Evolutionary conservation across 192 early-diverging fungal species (phyloP).

Genomic region (Entomortierella lignicola): DNA sequence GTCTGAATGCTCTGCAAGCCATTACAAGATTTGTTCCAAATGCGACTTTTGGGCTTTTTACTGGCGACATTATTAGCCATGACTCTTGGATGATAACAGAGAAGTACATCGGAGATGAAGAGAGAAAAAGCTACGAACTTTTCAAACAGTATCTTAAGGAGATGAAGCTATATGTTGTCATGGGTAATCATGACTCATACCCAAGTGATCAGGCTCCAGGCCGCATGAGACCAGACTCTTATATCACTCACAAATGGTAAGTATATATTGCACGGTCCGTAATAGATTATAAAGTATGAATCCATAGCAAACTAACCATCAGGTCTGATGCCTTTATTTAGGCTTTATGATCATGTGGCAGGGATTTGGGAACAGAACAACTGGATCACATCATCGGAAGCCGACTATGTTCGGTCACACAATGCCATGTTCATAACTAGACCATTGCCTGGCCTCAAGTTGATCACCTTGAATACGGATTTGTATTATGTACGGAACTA

Average conservation of each 20-base stretch:
- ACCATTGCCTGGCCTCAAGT: conserved; percentile 55
- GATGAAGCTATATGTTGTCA: conserved; percentile 56
- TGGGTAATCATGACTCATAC: conserved; percentile 67
- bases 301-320: no score
- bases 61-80: conserved; percentile 68
- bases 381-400: conserved; percentile 56
- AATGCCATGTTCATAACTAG: conserved; percentile 60
- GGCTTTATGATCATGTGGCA: conserved; percentile 61
- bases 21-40: conserved; percentile 53
- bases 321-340: not conserved
- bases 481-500: conserved; percentile 65
- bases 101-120: conserved; percentile 33
- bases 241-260: conserved; percentile 48
- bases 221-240: conserved; percentile 4
- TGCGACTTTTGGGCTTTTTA: conserved; percentile 62
- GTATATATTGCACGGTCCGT: no score
- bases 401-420: conserved; percentile 44
- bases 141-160: conserved; percentile 50
- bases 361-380: conserved; percentile 57
- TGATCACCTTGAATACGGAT: conserved; percentile 67
- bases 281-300: no score
- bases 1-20: conserved; percentile 55
- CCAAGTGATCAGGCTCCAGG: conserved; percentile 46
- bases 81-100: conserved; percentile 64
- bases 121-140: conserved; percentile 47